Evolutionary conservation across 176 grass and related monocot genomes (phyloP), one percentile per base, ranked within the genome.

Genomic region (Zizania latifolia): DNA sequence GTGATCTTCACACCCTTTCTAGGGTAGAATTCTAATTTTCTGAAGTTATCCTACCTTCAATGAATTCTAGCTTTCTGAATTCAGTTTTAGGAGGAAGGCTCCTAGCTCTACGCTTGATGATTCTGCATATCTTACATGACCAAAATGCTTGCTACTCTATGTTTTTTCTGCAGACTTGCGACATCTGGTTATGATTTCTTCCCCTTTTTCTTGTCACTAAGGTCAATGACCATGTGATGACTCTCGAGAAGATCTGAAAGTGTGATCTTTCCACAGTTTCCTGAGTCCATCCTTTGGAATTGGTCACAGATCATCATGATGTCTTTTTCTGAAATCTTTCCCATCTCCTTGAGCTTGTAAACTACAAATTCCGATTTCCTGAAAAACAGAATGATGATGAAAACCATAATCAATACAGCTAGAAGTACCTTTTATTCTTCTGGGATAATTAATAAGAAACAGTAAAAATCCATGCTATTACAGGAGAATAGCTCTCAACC

Each of bases 271-370:
- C 94, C 94, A 34, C 91, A 92, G 27, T 87, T 88, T 27, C 86
- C 88, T 27, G 65, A 61, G 71, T 98, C 94, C 44, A 98, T 70
- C 67, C 83, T 91, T 29, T 94, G 91, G 62, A 98, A 98, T 55
- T 98, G 91, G 10, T 98, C 71, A 0, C 86, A 87, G 63, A 98
- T 87, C 84, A 85, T 90, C 78, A 71, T 85, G 26, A 94, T 74
- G 46, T 98, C 91, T 46, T 89, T 97, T 7, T 98, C 94, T 0
- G 86, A 68, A 38, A 98, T 83, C 86, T 92, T 98, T 19, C 83
- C 91, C 91, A 94, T 98, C 67, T 94, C 88, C 82, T 98, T 98
- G 13, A 94, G 86, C 82, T 94, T 98, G 74, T 98, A 98, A 68
- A 98, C 58, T 4, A 84, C 90, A 64, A 92, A 98, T 81, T 98